Conservation (phyloP, 202 grass and related monocot genomes). For the Dendrocalamus latiflorus region DNA sequence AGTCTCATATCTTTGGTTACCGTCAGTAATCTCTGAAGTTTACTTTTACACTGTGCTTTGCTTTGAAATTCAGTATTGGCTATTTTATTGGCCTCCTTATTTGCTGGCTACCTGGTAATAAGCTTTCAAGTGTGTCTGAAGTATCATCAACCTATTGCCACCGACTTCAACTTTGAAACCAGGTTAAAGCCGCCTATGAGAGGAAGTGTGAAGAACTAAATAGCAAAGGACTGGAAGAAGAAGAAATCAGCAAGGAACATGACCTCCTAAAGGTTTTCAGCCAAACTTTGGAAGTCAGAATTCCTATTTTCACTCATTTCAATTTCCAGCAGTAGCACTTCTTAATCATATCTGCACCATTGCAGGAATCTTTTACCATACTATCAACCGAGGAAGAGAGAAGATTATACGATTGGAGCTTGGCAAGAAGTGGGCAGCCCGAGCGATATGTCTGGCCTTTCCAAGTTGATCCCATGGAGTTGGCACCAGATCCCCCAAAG, state of each 20-base stretch:
- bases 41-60: not conserved
- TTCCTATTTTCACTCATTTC: not conserved
- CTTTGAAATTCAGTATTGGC: not conserved
- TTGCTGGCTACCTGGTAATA: not conserved
- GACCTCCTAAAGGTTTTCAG: conserved; percentile 65
- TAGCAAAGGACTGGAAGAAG: conserved; percentile 73
- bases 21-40: not conserved
- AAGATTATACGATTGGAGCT: conserved; percentile 94
- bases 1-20: not conserved
- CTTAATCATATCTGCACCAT: not conserved
- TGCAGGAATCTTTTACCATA: conserved; percentile 78
- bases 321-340: not conserved
- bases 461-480: conserved; percentile 54
- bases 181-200: conserved; percentile 75
- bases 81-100: not conserved
- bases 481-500: conserved; percentile 42
- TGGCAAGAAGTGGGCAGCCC: conserved; percentile 69
- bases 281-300: not conserved
- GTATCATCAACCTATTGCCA: not conserved
- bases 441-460: conserved; percentile 95
- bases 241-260: conserved; percentile 54
- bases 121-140: not conserved
- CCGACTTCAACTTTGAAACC: conserved; percentile 1
- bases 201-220: conserved; percentile 65
- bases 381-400: conserved; percentile 80